Conservation (phyloP, 768 basidiomycete species). For the Xerocomus spinulosus region DNA sequence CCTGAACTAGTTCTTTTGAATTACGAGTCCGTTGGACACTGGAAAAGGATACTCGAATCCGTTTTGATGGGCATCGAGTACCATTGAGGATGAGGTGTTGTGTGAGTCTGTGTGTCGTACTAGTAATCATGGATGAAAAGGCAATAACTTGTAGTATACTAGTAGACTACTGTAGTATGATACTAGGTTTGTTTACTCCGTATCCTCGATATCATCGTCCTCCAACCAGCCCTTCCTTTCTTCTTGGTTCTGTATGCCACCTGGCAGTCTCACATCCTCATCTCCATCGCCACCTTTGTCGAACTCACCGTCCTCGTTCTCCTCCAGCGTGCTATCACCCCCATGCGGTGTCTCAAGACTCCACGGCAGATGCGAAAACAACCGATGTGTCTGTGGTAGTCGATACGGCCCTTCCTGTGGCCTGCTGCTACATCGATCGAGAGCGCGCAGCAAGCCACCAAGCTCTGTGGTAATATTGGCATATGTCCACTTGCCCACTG, state of each 20-base stretch:
- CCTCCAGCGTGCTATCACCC: constrained; percentile 19
- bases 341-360: constrained; percentile 22
- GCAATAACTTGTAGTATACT: too few species aligned
- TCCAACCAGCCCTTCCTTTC: constrained; percentile 50
- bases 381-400: constrained; percentile 35
- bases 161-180: too few species aligned
- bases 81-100: background rate
- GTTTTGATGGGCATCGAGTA: background rate
- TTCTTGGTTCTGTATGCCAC: constrained; percentile 23
- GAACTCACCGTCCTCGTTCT: constrained; percentile 26
- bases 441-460: constrained; percentile 54
- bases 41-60: background rate
- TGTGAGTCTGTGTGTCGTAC: constrained; percentile 2
- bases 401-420: background rate
- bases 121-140: too few species aligned
- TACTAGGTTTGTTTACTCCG: constrained; percentile 16
- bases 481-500: constrained; percentile 46
- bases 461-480: constrained; percentile 51
- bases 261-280: constrained; percentile 29
- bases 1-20: background rate
- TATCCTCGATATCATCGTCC: constrained; percentile 55
- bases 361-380: constrained; percentile 55
- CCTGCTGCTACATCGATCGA: constrained; percentile 24
- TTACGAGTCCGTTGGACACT: background rate
- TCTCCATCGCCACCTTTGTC: constrained; percentile 29